Base-by-base conservation (phyloP, 371 early-diverging fungal species). In the Lichtheimia ramosa region DNA sequence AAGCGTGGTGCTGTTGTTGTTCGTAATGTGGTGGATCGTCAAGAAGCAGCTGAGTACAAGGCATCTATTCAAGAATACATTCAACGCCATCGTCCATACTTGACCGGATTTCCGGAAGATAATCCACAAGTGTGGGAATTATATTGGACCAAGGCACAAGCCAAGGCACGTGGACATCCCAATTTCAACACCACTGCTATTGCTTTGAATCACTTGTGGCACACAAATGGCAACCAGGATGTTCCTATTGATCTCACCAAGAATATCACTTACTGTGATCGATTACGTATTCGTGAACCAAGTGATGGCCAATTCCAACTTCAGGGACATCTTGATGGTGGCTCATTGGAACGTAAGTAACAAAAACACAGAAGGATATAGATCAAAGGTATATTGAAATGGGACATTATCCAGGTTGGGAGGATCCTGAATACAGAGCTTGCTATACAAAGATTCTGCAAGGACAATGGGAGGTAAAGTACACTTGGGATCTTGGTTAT, bases 91-190 rank as follows among this genome's bases (percentile, higher is more conserved):
- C 63, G 50, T 4, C 65, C 58, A 3, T 18, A 54, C n/a, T 57
- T 70, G 6, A 59, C 16, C 41, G 78, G 78, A 0, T 74, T 63
- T 40, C 78, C 75, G 7, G 63, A 59, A 40, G 62, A 64, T 5
- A 59, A 73, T 52, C 78, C 75, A 5, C 73, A 71, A 46, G 66
- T 73, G 3, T 77, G 70, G 70, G 78, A 77, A 39, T 40, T 74
- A 0, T 77, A 77, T 48, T 77, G 75, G 75, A 53, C 71, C 20
- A 50, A 62, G 25, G 34, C 73, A 2, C 78, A 74, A 62, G 56
- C 68, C 0, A 41, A 49, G 3, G 69, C 71, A 23, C 59, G 75
- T 39, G 60, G 66, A 6, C 75, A 77, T 54, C 64, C 70, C 15
- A 56, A 70, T 27, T 70, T 77, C 23, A 51, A 60, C 20, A 43